A percentile compares a stretch with the other conserved stretches of the same genome.
phyloP scores from a whole-genome alignment of 305 asterid genomes.

The Fraxinus nigra region DNA sequence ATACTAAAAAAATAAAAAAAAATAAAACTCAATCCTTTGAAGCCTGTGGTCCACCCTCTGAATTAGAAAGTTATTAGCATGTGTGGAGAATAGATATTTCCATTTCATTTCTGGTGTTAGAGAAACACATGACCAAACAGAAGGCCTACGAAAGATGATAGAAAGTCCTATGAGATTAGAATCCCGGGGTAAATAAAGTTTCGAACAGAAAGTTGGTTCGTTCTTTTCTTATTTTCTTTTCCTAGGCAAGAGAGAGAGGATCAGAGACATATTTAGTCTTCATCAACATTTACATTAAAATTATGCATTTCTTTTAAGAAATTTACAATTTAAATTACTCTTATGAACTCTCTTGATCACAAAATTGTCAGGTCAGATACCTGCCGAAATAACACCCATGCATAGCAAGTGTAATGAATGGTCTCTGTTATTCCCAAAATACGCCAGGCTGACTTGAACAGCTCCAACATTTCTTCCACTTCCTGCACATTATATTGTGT shows the following conservation, averaged over 20 bases:
- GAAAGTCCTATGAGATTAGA: background rate
- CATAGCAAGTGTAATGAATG: conserved; percentile 84
- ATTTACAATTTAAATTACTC: background rate
- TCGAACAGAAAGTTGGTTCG: background rate
- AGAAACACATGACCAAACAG: background rate
- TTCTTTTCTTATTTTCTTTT: background rate
- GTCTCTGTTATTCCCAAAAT: conserved; percentile 94
- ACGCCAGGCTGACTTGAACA: conserved; percentile 92
- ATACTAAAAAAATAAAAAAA: background rate
- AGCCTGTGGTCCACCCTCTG: background rate
- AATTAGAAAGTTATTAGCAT: background rate
- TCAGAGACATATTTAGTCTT: background rate
- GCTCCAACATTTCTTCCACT: conserved; percentile 99
- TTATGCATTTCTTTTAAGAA: conserved; percentile 3
- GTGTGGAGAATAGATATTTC: background rate
- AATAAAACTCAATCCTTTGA: background rate
- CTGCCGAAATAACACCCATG: conserved; percentile 97
- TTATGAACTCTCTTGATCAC: conserved; percentile 18
- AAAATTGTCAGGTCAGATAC: conserved; percentile 37
- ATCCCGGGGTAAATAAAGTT: background rate
- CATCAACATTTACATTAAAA: conserved; percentile 15
- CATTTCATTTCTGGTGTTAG: background rate
- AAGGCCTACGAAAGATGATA: background rate
- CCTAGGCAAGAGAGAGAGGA: background rate
- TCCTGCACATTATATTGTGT: conserved; percentile 51